Evolutionary conservation across 1,139 yeast species (phyloP).

Genomic region (Geotrichum restrictum): DNA sequence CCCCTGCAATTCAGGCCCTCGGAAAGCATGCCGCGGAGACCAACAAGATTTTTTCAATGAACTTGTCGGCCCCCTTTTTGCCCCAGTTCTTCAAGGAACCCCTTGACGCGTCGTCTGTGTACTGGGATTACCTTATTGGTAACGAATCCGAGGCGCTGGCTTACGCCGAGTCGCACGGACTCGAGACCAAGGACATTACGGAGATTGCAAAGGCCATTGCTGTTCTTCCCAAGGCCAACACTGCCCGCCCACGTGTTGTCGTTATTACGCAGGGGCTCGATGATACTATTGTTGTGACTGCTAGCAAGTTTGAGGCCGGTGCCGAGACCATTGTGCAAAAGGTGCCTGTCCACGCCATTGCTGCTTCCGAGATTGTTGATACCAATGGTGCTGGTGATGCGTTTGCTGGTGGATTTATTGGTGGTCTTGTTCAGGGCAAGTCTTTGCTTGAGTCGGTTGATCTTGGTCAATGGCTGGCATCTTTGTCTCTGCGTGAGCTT

Average conservation of each 20-base stretch:
- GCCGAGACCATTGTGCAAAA: constrained; percentile 48
- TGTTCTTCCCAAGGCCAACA: constrained; percentile 70
- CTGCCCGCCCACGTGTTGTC: constrained; percentile 70
- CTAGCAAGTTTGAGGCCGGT: constrained; percentile 39
- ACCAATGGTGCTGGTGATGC: constrained; percentile 99
- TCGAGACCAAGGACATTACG: constrained; percentile 56
- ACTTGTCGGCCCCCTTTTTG: constrained; percentile 95
- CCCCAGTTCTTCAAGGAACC: constrained; percentile 94
- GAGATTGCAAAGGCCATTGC: constrained; percentile 83
- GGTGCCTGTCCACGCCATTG: constrained; percentile 70
- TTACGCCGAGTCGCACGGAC: constrained; percentile 78
- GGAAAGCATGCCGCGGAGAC: constrained; percentile 87
- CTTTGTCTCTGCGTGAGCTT: constrained; percentile 81
- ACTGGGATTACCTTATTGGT: constrained; percentile 88
- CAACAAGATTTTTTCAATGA: constrained; percentile 79
- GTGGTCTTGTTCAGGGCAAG: constrained; percentile 78
- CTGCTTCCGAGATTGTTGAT: constrained; percentile 65
- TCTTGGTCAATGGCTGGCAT: constrained; percentile 96
- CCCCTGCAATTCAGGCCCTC: constrained; percentile 82
- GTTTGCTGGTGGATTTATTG: constrained; percentile 95
- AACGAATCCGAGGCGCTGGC: constrained; percentile 97
- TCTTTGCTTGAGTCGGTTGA: constrained; percentile 58
- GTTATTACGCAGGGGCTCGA: constrained; percentile 87
- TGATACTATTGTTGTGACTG: constrained; percentile 69
- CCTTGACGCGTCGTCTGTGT: constrained; percentile 72